Percentiles rank a stretch among this genome's conserved stretches.
phyloP scores from a whole-genome alignment of 768 basidiomycete genomes.

The Mycena capillaripes region DNA sequence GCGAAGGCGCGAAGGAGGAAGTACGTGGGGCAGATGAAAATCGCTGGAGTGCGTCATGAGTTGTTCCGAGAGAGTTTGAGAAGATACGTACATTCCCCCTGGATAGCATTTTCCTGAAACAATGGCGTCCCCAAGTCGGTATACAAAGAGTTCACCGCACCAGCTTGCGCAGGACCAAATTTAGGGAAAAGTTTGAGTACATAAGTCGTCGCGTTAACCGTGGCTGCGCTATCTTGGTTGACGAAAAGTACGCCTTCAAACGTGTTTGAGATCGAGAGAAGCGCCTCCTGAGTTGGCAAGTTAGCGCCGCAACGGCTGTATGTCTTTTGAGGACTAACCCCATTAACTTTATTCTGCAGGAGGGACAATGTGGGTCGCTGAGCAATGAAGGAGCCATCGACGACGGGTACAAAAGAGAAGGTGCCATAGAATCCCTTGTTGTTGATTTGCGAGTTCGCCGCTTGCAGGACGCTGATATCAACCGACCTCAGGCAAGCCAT shows the following conservation, averaged over 20 bases:
- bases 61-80: not conserved
- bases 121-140: conserved; percentile 29
- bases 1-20: conserved; percentile 41
- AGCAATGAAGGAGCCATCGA: conserved; percentile 51
- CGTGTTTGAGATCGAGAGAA: conserved; percentile 44
- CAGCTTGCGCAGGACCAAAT: conserved; percentile 24
- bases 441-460: conserved; percentile 44
- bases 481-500: conserved; percentile 37
- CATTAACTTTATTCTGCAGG: conserved; percentile 45
- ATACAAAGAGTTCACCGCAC: conserved; percentile 33
- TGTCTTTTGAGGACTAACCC: conserved; percentile 39
- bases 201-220: conserved; percentile 38
- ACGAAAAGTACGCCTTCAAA: conserved; percentile 49
- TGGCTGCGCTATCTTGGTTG: conserved; percentile 24
- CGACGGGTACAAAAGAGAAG: conserved; percentile 47
- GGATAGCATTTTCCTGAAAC: conserved; percentile 39
- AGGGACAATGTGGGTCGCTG: conserved; percentile 49
- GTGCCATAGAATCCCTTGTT: conserved; percentile 42
- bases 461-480: conserved; percentile 40
- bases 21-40: conserved; percentile 47
- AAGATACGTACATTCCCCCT: conserved; percentile 43
- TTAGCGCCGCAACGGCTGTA: not conserved
- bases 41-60: conserved; percentile 36
- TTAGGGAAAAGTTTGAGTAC: conserved; percentile 42
- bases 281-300: conserved; percentile 33